phyloP scores from a whole-genome alignment of 352 stramenopile genomes.

The Pythium phragmiticola region DNA sequence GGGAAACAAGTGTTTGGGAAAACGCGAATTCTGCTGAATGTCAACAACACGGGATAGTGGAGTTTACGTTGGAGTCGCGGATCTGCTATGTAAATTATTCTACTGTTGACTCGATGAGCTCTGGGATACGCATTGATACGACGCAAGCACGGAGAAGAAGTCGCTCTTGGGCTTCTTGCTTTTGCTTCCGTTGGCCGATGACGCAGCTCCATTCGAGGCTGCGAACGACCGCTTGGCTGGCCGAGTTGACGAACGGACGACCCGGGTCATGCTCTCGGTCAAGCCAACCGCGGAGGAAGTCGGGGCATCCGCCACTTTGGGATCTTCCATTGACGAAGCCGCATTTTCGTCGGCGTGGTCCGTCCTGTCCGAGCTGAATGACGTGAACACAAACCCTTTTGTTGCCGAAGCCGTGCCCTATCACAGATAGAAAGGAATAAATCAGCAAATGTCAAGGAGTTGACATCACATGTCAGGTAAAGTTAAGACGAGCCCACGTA shows the following conservation, averaged over 20 bases:
- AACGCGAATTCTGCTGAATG: not conserved
- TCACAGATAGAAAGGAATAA: not conserved
- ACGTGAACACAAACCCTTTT: slow-evolving; percentile 84
- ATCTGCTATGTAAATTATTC: slow-evolving; percentile 3
- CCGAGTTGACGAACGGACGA: slow-evolving; percentile 8
- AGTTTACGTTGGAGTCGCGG: slow-evolving; percentile 25
- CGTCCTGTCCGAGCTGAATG: slow-evolving; percentile 46
- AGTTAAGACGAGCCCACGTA: slow-evolving; percentile 27
- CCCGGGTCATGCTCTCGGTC: slow-evolving; percentile 60
- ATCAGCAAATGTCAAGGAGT: no score
- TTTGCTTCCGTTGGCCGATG: slow-evolving; percentile 17
- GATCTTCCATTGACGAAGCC: slow-evolving; percentile 28
- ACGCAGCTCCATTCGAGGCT: slow-evolving; percentile 4
- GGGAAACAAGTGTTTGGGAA: not conserved
- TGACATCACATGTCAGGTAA: not conserved
- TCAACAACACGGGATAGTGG: not conserved
- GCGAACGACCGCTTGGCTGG: slow-evolving; percentile 32
- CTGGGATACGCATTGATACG: slow-evolving; percentile 61
- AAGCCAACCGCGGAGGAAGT: slow-evolving; percentile 24
- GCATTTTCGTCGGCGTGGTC: slow-evolving; percentile 39
- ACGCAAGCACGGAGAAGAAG: slow-evolving; percentile 71
- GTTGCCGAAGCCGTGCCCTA: slow-evolving; percentile 22
- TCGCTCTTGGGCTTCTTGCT: slow-evolving; percentile 44
- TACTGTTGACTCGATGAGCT: slow-evolving; percentile 30
- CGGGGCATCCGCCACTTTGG: slow-evolving; percentile 15